Evolutionary conservation across 2,329 filamentous ascomycete genomes (phyloP), one percentile per base, ranked within the genome.

Genomic region (Colletotrichum tamarilloi): DNA sequence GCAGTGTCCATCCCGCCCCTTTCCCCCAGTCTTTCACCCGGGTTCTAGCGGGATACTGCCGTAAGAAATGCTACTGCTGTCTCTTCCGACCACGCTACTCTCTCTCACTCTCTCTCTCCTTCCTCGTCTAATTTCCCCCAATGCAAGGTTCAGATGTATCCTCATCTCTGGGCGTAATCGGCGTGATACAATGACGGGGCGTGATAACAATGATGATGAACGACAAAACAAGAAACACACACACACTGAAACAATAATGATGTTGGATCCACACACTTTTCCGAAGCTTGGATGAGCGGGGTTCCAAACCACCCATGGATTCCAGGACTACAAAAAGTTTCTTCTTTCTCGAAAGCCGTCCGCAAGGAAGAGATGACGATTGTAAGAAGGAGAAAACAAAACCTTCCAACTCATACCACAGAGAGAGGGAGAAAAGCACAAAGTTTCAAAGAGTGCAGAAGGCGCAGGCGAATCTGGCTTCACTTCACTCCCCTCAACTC

Each of bases 11-110:
- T 38, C 12, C 57, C 55, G 24, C 69, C 65, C 57, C 53, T 32
- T 32, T 58, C 59, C 65, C 69, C 69, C 66, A 19, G 69, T 72
- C 38, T 72, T 72, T 69, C 69, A 57, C 65, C 69, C 69, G 14
- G 69, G 69, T 59, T 72, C 58, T n/a, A 57, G 58, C 58, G 59
- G 52, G 22, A 42, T 42, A 42, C 35, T 30, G 30, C 69, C 66
- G 38, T 57, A 22, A 56, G 28, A 30, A 19, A 63, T 62, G 30
- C 19, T 19, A 46, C 35, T 49, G 46, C 49, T 19, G 65, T 7
- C 26, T 38, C 42, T n/a, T 19, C 16, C 42, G 8, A 19, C 42
- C 42, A 46, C 42, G 3, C 42, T 3, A 19, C 9, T 14, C 30
- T 42, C 22, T 32, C 28, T 63, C 35, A 52, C 8, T 32, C 16